Percentiles rank a stretch among this genome's conserved stretches.
Conservation (phyloP, 306 rosid species). For the Trichosanthes truncata region DNA sequence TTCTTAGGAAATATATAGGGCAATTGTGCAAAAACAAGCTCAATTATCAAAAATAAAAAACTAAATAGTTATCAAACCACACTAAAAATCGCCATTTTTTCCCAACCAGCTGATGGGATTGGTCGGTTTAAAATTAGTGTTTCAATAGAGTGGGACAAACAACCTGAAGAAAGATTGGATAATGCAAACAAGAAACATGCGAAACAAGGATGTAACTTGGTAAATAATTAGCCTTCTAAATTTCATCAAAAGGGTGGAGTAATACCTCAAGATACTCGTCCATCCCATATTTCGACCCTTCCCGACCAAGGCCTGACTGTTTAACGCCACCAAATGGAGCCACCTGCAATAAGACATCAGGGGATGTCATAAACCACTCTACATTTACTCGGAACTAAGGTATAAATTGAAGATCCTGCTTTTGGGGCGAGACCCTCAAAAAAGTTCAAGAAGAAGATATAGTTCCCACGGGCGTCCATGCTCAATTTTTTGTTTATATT, state of each 20-base stretch:
- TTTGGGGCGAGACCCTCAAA: too few species aligned
- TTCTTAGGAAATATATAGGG: too few species aligned
- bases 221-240: background rate
- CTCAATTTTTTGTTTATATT: background rate
- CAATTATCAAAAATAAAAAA: too few species aligned
- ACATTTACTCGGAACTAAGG: background rate
- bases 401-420: background rate
- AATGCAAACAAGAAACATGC: background rate
- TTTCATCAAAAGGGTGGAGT: slow-evolving; percentile 1
- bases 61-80: too few species aligned
- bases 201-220: background rate
- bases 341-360: slow-evolving; percentile 45
- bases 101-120: background rate
- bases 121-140: background rate
- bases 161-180: background rate
- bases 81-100: background rate
- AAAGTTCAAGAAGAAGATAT: too few species aligned
- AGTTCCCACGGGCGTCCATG: background rate
- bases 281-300: slow-evolving; percentile 96
- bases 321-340: slow-evolving; percentile 97
- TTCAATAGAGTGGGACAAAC: background rate
- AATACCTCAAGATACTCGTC: slow-evolving; percentile 91
- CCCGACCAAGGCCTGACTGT: slow-evolving; percentile 97
- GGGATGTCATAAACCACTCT: slow-evolving; percentile 4
- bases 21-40: too few species aligned